phyloP scores from a whole-genome alignment of 2,329 filamentous ascomycete species.

The Orbilia brochopaga region DNA sequence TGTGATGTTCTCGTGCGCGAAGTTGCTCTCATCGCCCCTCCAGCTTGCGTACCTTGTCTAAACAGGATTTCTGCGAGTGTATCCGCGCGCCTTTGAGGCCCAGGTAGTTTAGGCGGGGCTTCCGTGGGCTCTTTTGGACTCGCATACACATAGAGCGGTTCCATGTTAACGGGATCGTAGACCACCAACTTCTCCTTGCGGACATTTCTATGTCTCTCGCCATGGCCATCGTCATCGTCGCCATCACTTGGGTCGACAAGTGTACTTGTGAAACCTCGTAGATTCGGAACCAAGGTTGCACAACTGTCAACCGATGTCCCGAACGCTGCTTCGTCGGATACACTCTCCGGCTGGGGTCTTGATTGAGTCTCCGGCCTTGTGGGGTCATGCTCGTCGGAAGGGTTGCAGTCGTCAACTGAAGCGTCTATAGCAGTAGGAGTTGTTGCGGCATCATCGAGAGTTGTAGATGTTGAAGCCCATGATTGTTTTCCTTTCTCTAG shows the following conservation, averaged over 20 bases:
- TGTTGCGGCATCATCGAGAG: neutral
- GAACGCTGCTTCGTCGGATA: neutral
- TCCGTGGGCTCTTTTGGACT: conserved; percentile 32
- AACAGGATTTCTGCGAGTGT: conserved; percentile 43
- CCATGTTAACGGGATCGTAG: conserved; percentile 9
- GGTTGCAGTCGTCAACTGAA: neutral
- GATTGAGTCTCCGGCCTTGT: neutral
- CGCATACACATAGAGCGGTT: conserved; percentile 26
- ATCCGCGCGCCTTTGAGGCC: conserved; percentile 26
- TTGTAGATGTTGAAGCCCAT: neutral
- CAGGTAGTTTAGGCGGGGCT: conserved; percentile 29
- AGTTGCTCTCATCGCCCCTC: neutral
- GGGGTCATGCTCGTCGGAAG: neutral
- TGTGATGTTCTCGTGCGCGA: neutral
- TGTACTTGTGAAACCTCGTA: neutral
- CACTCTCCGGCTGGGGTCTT: neutral
- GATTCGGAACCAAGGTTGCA: conserved; percentile 24
- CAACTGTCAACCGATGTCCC: conserved; percentile 34
- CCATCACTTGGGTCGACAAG: neutral
- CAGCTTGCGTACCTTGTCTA: conserved; percentile 33
- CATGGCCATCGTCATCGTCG: neutral
- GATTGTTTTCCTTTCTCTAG: conserved; percentile 2
- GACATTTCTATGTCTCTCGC: neutral
- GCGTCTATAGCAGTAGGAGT: neutral
- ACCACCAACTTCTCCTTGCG: conserved; percentile 4